Evolutionary conservation across 495 filamentous ascomycete genomes (phyloP), one percentile per base, ranked within the genome.

Genomic region (Aspergillus diversus): DNA sequence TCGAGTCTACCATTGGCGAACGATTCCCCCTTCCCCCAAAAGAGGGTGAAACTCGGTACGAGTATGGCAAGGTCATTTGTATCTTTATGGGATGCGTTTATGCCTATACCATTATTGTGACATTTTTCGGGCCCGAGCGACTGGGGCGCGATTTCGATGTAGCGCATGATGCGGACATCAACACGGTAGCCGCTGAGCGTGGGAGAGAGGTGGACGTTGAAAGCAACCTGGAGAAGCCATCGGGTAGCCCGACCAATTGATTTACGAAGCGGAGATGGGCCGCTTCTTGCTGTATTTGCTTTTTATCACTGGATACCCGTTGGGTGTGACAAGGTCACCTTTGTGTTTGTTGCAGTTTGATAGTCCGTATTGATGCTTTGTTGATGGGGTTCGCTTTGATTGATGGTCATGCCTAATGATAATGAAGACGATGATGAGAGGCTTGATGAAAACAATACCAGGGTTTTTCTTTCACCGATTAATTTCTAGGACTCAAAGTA

Each of bases 11-110:
- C 0, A 89, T 93, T 63, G 92, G 92, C 42, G 83, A 93, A 75
- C 81, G 86, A 5, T 97, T 95, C 75, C 91, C 91, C 0, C 79
- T 97, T 4, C 83, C 88, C 6, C 80, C 82, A 0, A 81, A 78
- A 11, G 74, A 73, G 17, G 68, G 59, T 0, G 17, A 66, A 47
- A 77, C 78, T 5, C 78, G 92, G 33, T 97, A 93, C 71, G 77
- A 92, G 53, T 97, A 97, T 57, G 93, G 93, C 12, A 90, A 90
- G 63, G 93, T 97, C 5, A 93, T 97, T 65, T 92, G 90, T 61
- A 95, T 97, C 67, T 93, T 96, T 73, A 92, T 96, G 90, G 93
- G 85, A 4, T 93, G 91, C 66, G 93, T 96, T n/a, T 96, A 87
- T 73, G 88, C 74, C 6, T 97, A 96, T 70, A 82, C 88, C 7